Evolutionary conservation across 129 eudicot species (phyloP), one percentile per base, ranked within the genome.

Genomic region (Flaveria ramosissima): DNA sequence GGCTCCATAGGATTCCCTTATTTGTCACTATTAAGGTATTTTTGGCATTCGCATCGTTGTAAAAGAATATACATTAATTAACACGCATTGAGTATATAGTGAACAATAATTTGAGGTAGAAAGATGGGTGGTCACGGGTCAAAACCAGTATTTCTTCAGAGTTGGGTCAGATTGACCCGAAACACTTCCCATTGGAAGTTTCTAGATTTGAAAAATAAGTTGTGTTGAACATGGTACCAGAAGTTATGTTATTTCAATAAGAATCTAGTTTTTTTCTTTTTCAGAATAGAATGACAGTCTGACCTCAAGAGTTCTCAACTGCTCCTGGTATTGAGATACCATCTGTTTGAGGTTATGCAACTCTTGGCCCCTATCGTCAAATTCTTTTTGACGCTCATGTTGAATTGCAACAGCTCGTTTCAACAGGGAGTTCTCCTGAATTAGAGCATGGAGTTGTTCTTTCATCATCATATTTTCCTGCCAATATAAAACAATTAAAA

Each of bases 281-380:
- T 14, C 2, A 39, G 1, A 39, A 16, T 3, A 39, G 15, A n/a
- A 66, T 41, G 71, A 26, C 2, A 1, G 70, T 45, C 74, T 78
- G 69, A 94, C 98, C 98, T 94, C 98, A 66, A 94, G 97, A 36
- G 93, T 94, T 76, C 97, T 83, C 27, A 94, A 68, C 79, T 89
- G 98, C 82, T 94, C 98, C 79, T 94, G 98, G 89, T 91, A 94
- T 82, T 94, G 96, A 72, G 97, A 86, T 7, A 91, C 88, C 86
- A 91, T 85, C 85, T 94, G 98, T 75, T 94, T 94, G 32, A 94
- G 83, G 77, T 87, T 90, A 73, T 94, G 85, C 83, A 91, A 47
- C 81, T 94, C 97, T 52, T 87, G 88, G 57, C 88, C 88, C 77
- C 79, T 87, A 36, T 89, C 96, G 57, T 91, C 98, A 26, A 81